Evolutionary conservation across 441 rosid species (phyloP).

Genomic region (Brassica balearica): DNA sequence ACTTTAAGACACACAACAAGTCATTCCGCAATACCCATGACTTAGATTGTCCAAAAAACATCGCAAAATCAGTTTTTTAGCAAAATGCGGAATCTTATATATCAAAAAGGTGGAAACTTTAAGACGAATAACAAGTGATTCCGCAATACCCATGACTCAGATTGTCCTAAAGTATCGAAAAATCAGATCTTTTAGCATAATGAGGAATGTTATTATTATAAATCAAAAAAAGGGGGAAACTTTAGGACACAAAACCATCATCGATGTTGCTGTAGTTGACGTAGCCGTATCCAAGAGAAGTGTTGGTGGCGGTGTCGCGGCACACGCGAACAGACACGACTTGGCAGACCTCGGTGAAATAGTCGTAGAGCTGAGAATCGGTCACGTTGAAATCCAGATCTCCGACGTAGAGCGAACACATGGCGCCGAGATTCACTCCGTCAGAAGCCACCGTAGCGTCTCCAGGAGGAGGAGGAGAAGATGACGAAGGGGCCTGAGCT

Average conservation of each 20-base stretch:
- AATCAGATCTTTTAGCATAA: conserved; percentile 10
- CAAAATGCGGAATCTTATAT: conserved; percentile 13
- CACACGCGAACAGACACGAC: conserved; percentile 67
- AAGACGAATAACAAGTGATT: conserved; percentile 36
- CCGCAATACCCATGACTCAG: conserved; percentile 16
- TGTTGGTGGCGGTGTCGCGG: conserved; percentile 52
- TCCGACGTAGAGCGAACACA: conserved; percentile 59
- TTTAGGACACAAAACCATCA: conserved; percentile 48
- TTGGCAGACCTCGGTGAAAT: conserved; percentile 50
- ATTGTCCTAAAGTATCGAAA: not conserved
- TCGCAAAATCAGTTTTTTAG: not conserved
- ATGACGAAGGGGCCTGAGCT: conserved; percentile 39
- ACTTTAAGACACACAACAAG: conserved; percentile 33
- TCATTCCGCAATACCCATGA: conserved; percentile 11
- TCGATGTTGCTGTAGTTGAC: conserved; percentile 54
- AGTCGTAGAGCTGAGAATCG: conserved; percentile 64
- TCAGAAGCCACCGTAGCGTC: conserved; percentile 40
- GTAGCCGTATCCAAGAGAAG: conserved; percentile 64
- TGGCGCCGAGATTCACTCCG: conserved; percentile 42
- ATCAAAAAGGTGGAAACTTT: not conserved
- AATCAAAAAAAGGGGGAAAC: not conserved
- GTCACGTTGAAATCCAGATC: conserved; percentile 62
- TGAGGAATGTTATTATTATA: not conserved
- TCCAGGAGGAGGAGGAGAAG: conserved; percentile 34
- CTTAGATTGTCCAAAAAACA: not conserved